Base-by-base conservation (phyloP, 1,139 yeast genomes). In the Saccharomycopsis crataegensis region DNA sequence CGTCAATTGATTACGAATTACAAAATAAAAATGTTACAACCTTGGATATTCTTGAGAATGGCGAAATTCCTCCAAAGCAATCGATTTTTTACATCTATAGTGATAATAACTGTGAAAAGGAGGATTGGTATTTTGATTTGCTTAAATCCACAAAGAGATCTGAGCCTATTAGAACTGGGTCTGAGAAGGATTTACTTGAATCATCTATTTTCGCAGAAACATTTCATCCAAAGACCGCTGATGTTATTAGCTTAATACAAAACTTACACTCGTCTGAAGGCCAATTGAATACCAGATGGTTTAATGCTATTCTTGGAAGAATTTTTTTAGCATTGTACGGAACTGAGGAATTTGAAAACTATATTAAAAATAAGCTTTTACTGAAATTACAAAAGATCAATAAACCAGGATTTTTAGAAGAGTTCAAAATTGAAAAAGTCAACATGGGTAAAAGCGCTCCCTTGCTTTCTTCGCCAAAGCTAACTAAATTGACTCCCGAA, bases 61-160 rank as follows among this genome's bases (percentile, higher is more conserved):
- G 66, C 12, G 44, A 53, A 44, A 33, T 58, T 1, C 70, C 76
- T 1, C 82, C 87, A 0, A 78, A 79, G 28, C 74, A 76, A 50
- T 75, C 76, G 14, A 78, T 89, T 1, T 84, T 85, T 62, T 93
- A 77, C 67, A 68, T 91, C 1, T 88, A 89, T 65, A 79, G 85
- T 51, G 96, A 88, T 62, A 76, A 80, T 50, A 87, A 89, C 59
- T 77, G 77, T 51, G 91, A 85, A 48, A 91, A 93, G 64, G 99
- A 91, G 66, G 96, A 90, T 65, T 84, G 96, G 87, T 91, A 91
- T 66, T 89, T 89, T 68, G 82, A 88, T 1, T 72, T 91, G 55
- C 75, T 91, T n/a, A 72, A 83, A 56, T 93, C 94, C 1, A 80
- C 94, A 0, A 85, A 84, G 59, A 64, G 65, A 28, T 49, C 50